Evolutionary conservation across 148 eudicot genomes (phyloP).

Genomic region (Chenopodium formosanum): DNA sequence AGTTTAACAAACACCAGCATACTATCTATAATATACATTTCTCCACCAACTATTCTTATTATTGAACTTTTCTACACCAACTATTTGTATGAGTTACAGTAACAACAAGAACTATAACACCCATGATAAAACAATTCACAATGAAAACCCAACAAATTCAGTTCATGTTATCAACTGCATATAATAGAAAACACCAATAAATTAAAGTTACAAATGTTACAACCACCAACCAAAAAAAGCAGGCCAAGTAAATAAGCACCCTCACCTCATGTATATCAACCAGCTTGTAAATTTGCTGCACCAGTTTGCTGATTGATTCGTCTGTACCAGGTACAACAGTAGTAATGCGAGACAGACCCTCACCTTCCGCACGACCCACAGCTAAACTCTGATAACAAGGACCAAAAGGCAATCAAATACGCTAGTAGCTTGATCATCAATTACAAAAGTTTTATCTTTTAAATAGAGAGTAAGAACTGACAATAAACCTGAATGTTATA

Average conservation of each 20-base stretch:
- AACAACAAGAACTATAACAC: neutral
- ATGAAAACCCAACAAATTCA: neutral
- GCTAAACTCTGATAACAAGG: conserved; percentile 74
- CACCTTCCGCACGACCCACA: conserved; percentile 57
- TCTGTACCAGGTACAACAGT: conserved; percentile 56
- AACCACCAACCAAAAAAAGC: neutral
- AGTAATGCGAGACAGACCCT: conserved; percentile 45
- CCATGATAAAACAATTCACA: neutral
- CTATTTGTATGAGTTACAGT: neutral
- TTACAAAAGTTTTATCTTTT: neutral
- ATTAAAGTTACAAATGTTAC: neutral
- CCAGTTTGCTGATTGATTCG: conserved; percentile 42
- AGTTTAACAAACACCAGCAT: too few relatives aligned
- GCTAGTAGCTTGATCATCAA: neutral
- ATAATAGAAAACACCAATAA: neutral
- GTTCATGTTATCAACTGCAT: neutral
- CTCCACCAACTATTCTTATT: too few relatives aligned
- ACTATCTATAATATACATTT: too few relatives aligned
- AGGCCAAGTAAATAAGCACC: neutral
- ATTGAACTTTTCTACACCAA: neutral
- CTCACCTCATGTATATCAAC: conserved; percentile 84
- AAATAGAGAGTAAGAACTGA: neutral
- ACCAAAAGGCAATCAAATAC: conserved; percentile 10
- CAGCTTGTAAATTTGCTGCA: conserved; percentile 52
- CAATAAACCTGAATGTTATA: conserved; percentile 73